phyloP scores from a whole-genome alignment of 331 rosid species.

The Arachis monticola region DNA sequence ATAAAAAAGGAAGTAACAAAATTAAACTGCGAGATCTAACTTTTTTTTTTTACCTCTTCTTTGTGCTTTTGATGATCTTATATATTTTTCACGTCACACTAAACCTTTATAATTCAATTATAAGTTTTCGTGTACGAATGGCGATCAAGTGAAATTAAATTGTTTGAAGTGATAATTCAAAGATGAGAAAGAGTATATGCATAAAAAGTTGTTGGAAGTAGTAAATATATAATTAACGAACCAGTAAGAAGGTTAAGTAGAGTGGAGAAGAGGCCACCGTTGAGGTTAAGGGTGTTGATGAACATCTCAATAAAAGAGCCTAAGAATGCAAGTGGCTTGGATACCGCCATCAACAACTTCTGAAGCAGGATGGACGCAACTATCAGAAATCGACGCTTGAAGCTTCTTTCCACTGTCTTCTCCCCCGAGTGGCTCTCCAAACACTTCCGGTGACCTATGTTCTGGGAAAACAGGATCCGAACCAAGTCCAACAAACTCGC shows the following conservation, averaged over 20 bases:
- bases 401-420: slow-evolving; percentile 38
- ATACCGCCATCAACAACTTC: slow-evolving; percentile 40
- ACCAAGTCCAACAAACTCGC: slow-evolving; percentile 59
- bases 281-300: slow-evolving; percentile 52
- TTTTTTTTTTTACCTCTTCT: too few species aligned
- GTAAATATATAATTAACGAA: slow-evolving; percentile 14
- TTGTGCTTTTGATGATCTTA: too few species aligned
- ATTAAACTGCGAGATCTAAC: too few species aligned
- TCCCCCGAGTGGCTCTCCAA: slow-evolving; percentile 45
- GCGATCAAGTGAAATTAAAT: too few species aligned
- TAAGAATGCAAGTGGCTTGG: slow-evolving; percentile 50
- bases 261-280: slow-evolving; percentile 43
- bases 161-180: too few species aligned
- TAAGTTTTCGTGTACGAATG: too few species aligned
- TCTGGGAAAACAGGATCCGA: slow-evolving; percentile 45
- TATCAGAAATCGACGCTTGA: slow-evolving; percentile 57
- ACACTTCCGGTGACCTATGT: slow-evolving; percentile 49
- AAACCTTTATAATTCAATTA: too few species aligned
- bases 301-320: slow-evolving; percentile 52
- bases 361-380: slow-evolving; percentile 60
- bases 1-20: too few species aligned
- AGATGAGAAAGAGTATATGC: too few species aligned
- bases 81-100: too few species aligned
- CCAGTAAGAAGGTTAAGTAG: slow-evolving; percentile 54
- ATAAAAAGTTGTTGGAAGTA: not conserved